phyloP scores from a whole-genome alignment of 2,329 filamentous ascomycete species.

The Zasmidium angulare region DNA sequence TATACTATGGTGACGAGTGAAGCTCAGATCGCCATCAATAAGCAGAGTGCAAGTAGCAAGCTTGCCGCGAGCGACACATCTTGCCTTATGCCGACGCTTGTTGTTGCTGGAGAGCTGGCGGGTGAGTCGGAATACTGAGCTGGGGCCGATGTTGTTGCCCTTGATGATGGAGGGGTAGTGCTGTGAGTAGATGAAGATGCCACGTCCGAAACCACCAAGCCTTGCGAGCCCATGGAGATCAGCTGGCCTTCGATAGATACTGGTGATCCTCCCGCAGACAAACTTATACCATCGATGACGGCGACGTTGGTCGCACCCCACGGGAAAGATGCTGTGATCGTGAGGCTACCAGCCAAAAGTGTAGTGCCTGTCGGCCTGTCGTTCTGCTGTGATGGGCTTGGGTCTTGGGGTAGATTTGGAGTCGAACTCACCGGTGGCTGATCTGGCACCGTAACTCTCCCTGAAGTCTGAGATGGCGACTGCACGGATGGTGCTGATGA shows the following conservation, averaged over 20 bases:
- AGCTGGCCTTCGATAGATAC: background rate
- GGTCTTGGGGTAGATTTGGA: background rate
- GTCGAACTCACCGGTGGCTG: background rate
- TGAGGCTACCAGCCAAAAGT: background rate
- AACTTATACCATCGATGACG: background rate
- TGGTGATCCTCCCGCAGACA: background rate
- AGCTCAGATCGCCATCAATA: background rate
- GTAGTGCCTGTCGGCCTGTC: background rate
- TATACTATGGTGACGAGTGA: background rate
- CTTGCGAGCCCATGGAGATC: background rate
- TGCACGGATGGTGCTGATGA: background rate
- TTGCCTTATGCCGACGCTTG: background rate
- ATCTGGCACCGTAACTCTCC: background rate
- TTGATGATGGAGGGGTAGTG: background rate
- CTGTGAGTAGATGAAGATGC: background rate
- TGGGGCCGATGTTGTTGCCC: background rate
- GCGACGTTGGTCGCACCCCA: background rate
- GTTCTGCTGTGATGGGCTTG: background rate
- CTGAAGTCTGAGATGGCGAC: background rate
- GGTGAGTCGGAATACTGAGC: background rate
- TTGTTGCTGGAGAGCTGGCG: background rate
- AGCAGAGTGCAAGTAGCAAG: background rate
- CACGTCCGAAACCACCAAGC: background rate
- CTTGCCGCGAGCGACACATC: background rate
- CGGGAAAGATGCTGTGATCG: background rate